These are phyloP conservation scores for Aspergillus affinis DNA, from an alignment of 495 filamentous ascomycete genomes.

Conservation along the genomic window DNA sequence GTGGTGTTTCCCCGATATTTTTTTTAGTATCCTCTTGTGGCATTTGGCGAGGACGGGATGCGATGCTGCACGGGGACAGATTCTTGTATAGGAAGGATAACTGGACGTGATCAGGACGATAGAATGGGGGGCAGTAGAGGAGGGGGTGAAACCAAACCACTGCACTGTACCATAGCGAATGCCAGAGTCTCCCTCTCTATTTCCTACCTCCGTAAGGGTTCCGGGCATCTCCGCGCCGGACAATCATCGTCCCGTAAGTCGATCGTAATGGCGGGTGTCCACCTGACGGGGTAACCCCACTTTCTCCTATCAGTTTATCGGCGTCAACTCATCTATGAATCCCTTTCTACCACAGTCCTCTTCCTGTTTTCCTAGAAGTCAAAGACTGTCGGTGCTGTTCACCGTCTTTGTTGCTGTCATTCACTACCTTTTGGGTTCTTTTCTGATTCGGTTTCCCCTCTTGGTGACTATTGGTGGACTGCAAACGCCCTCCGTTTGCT, in stretches of 20 bases:
- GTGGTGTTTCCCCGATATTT: background rate
- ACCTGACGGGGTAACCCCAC: slow-evolving; percentile 25
- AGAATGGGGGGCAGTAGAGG: background rate
- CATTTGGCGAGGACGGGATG: slow-evolving; percentile 10
- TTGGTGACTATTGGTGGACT: background rate
- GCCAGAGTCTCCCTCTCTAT: slow-evolving; percentile 8
- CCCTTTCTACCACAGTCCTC: slow-evolving; percentile 25
- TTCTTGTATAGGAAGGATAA: slow-evolving; percentile 21
- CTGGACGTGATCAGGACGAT: background rate
- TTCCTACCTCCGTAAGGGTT: too few species aligned
- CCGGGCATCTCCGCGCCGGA: background rate
- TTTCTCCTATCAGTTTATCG: slow-evolving; percentile 23
- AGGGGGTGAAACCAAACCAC: slow-evolving; percentile 1
- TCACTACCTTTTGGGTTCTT: background rate
- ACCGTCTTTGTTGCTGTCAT: background rate
- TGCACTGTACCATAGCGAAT: slow-evolving; percentile 24
- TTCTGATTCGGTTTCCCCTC: background rate
- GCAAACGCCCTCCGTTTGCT: background rate
- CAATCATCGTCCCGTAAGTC: background rate
- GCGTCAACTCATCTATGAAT: background rate
- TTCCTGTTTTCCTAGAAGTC: slow-evolving; percentile 18
- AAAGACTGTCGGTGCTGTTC: slow-evolving; percentile 6
- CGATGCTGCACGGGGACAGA: slow-evolving; percentile 14
- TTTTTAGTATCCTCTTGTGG: slow-evolving; percentile 6
- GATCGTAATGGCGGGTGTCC: slow-evolving; percentile 6